Evolutionary conservation across 2,329 filamentous ascomycete genomes (phyloP).

Genomic region (Pseudogymnoascus sp.): DNA sequence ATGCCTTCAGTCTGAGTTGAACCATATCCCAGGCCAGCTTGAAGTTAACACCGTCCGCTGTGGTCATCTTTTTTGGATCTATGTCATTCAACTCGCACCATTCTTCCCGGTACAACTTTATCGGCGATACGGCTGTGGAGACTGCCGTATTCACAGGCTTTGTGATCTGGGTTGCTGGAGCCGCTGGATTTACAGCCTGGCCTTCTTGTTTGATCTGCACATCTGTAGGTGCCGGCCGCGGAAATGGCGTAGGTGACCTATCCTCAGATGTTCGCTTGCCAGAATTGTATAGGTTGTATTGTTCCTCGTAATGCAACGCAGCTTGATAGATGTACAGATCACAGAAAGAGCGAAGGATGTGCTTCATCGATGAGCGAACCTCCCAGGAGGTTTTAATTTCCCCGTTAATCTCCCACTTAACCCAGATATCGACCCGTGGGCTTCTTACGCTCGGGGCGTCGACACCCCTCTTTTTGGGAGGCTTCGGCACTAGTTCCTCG

Average conservation of each 20-base stretch:
- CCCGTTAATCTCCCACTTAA: constrained; percentile 10
- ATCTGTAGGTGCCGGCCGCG: not conserved
- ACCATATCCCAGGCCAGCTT: not conserved
- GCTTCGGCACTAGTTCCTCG: not conserved
- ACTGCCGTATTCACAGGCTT: not conserved
- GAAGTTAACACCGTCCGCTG: not conserved
- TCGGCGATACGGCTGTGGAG: not conserved
- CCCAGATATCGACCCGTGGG: not conserved
- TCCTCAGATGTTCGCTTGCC: constrained; percentile 7
- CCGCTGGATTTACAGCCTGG: not conserved
- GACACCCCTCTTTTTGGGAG: not conserved
- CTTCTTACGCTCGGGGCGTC: not conserved
- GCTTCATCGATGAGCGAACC: constrained; percentile 10
- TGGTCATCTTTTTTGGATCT: not conserved
- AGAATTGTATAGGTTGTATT: not conserved
- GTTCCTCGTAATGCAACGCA: not conserved
- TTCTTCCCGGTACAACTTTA: not conserved
- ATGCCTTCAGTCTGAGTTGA: not conserved
- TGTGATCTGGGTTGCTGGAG: not conserved
- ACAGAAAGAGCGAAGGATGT: not conserved
- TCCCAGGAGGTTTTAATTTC: not conserved
- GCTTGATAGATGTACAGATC: constrained; percentile 9
- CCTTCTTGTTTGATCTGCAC: not conserved
- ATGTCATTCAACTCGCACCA: not conserved
- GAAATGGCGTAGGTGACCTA: not conserved